These are phyloP conservation scores for Rhizophagus clarus DNA, from an alignment of 192 early-diverging fungal genomes.

Conservation along the genomic window DNA sequence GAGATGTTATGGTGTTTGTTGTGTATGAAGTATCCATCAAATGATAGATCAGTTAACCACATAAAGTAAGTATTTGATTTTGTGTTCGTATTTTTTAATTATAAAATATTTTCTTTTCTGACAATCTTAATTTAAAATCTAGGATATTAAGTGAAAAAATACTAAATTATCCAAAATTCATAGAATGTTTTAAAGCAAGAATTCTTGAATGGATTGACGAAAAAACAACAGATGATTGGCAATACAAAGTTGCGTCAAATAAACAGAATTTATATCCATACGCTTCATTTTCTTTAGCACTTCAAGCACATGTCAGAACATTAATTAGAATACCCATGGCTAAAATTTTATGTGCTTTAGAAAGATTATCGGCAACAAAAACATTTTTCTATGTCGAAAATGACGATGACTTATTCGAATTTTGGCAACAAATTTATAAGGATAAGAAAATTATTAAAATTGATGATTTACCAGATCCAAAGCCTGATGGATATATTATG, in stretches of 20 bases:
- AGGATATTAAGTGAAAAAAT: slow-evolving; percentile 4
- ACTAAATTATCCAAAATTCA: neutral
- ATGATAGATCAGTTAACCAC: slow-evolving; percentile 1
- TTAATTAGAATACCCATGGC: slow-evolving; percentile 25
- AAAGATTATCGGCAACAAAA: slow-evolving; percentile 19
- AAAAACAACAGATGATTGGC: slow-evolving; percentile 7
- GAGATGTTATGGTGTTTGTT: slow-evolving; percentile 31
- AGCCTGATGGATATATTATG: slow-evolving; percentile 27
- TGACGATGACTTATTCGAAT: neutral
- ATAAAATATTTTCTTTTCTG: neutral
- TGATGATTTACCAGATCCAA: slow-evolving; percentile 8
- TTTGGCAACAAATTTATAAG: slow-evolving; percentile 7
- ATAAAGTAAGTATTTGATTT: slow-evolving; percentile 6
- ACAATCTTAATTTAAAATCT: neutral
- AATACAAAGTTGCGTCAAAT: slow-evolving; percentile 23
- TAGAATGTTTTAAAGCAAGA: slow-evolving; percentile 10
- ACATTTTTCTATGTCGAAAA: neutral
- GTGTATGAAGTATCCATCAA: slow-evolving; percentile 28
- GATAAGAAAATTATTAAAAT: slow-evolving; percentile 26
- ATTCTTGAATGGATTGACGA: slow-evolving; percentile 13
- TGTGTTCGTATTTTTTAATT: neutral
- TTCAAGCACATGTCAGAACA: slow-evolving; percentile 7
- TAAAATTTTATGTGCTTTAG: slow-evolving; percentile 27
- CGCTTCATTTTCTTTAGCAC: slow-evolving; percentile 24
- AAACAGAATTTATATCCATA: slow-evolving; percentile 14